Evolutionary conservation across 2,329 filamentous ascomycete species (phyloP), one percentile per base, ranked within the genome.

Genomic region (Thielaviopsis musarum): DNA sequence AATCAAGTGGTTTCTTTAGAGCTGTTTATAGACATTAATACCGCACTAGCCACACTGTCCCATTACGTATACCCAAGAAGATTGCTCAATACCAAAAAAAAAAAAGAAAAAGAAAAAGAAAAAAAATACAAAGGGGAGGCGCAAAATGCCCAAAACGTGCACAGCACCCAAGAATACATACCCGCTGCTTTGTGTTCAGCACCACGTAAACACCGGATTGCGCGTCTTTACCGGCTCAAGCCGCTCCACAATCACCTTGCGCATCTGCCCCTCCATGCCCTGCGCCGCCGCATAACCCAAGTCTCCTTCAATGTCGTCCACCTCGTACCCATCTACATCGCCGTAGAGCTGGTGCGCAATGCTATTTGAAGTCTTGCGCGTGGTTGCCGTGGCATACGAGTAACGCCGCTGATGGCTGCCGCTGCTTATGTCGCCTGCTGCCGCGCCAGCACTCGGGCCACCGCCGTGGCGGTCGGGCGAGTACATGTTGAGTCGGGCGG

Each of bases 141-240:
- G 41, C 38, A 26, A n/a, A 57, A 19, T 7, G 22, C 24, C 15
- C 26, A 41, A 58, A 15, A 10, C 22, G 48, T 22, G n/a, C 56
- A 38, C 19, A 30, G 17, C 54, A 51, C 28, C 45, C 19, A 17
- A 52, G 26, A 28, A 7, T 4, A 28, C 7, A 28, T 28, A 28
- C 26, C 26, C 26, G 10, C 4, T 12, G 30, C 30, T 34, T 34
- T 34, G 30, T 9, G 7, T 34, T 74, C 74, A 97, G 75, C 93
- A 98, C 88, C 93, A 98, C 52, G 88, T 95, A 72, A 98, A 98
- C 34, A 98, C 90, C 1, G 93, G 93, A 69, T 95, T 94, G 69
- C 86, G 87, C 68, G 84, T 88, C 77, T 97, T 97, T 63, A 98
- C 93, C 62, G 91, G 87, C 75, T 98, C 93, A 61, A 98, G 74